Conservation (phyloP, 2,329 filamentous ascomycete species). For the Purpureocillium lavendulum region DNA sequence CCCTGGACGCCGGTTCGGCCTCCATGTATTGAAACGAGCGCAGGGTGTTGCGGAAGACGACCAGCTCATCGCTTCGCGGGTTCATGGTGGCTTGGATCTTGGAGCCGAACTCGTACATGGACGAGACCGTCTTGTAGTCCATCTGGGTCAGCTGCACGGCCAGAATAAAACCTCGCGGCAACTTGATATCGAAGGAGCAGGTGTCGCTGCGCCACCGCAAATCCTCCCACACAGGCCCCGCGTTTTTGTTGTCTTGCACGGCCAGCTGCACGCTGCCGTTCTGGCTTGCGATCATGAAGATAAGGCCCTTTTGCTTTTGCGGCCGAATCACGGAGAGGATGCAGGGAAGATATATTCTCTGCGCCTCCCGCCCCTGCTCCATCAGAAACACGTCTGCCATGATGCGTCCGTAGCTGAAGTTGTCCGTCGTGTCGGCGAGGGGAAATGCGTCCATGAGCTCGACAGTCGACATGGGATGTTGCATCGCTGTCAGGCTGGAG, state of each 20-base stretch:
- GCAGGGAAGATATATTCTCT: conserved; percentile 62
- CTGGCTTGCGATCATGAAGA: conserved; percentile 71
- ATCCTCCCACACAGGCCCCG: conserved; percentile 71
- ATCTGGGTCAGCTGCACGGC: conserved; percentile 61
- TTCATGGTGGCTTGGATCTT: conserved; percentile 67
- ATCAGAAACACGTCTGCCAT: conserved; percentile 66
- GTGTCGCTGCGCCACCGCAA: conserved; percentile 68
- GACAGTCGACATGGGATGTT: conserved; percentile 36
- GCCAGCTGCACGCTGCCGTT: conserved; percentile 67
- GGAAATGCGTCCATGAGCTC: conserved; percentile 63
- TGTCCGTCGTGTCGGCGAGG: conserved; percentile 62
- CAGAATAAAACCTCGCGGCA: conserved; percentile 70
- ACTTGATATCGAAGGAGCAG: conserved; percentile 55
- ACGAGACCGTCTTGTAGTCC: conserved; percentile 75
- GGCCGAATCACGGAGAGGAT: conserved; percentile 68
- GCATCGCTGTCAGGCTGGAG: conserved; percentile 39
- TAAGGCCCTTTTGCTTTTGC: conserved; percentile 59
- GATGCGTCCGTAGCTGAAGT: conserved; percentile 74
- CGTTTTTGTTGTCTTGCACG: conserved; percentile 60
- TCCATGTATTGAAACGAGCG: conserved; percentile 77
- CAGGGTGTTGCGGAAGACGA: conserved; percentile 61
- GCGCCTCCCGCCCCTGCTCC: conserved; percentile 61
- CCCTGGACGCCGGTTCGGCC: conserved; percentile 55
- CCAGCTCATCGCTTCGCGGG: conserved; percentile 58
- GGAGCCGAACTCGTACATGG: conserved; percentile 75